Conservation (phyloP, 116 monocot genomes). For the Posidonia oceanica region DNA sequence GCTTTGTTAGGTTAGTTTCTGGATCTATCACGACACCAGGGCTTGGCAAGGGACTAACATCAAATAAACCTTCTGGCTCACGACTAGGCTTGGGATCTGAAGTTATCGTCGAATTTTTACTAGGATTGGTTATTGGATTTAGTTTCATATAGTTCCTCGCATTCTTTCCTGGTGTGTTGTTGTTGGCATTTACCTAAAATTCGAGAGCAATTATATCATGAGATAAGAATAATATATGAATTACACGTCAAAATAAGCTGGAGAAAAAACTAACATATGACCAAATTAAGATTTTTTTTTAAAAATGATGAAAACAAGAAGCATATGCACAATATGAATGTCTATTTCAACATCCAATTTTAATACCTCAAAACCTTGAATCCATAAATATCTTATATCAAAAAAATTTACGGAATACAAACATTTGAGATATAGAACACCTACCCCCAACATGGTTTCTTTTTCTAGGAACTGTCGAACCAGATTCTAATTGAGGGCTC, state of each 20-base stretch:
- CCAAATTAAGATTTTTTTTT: no score
- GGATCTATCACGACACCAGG: not conserved
- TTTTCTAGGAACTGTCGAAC: not conserved
- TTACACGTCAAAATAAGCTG: no score
- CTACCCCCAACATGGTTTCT: slow-evolving; percentile 3
- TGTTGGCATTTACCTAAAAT: not conserved
- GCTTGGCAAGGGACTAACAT: slow-evolving; percentile 2
- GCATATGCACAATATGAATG: no score
- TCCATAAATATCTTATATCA: not conserved
- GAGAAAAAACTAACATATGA: no score
- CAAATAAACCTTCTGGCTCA: not conserved
- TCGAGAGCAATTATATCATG: not conserved
- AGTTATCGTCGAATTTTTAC: not conserved
- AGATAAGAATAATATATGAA: not conserved
- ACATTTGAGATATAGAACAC: not conserved
- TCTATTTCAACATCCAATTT: not conserved
- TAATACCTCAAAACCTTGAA: not conserved
- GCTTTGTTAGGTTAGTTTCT: not conserved
- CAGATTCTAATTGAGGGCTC: not conserved
- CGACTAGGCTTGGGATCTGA: not conserved
- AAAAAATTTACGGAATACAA: not conserved
- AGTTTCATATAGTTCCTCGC: not conserved
- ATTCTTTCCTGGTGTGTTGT: slow-evolving; percentile 2
- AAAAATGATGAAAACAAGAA: no score
- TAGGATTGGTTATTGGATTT: not conserved